Evolutionary conservation across 768 basidiomycete genomes (phyloP), one percentile per base, ranked within the genome.

Genomic region (Crepidotus variabilis): DNA sequence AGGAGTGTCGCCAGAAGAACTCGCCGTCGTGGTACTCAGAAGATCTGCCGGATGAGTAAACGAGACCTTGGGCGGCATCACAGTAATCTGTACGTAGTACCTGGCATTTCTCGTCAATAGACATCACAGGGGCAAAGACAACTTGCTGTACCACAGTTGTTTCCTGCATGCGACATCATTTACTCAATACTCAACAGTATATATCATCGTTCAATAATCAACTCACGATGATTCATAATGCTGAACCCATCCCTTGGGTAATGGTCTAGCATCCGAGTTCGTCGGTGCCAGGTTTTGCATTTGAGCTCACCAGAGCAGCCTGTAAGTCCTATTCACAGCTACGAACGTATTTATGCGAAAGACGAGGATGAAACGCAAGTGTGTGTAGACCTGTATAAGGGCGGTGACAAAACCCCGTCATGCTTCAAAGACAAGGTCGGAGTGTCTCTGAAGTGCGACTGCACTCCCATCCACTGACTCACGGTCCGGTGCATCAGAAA

Each of bases 11-110:
- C 36, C 36, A 54, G 51, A n/a, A 21, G 16, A 28, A 36, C 45
- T 28, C 28, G 28, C 4, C 10, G 21, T 24, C 16, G 56, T 45
- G 6, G 53, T 50, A 50, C 48, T 46, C 18, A 50, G 47, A 21
- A 64, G 53, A 56, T 66, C 67, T 3, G 62, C 56, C 20, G 74
- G 75, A 59, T 75, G 72, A 13, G 63, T 61, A 48, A 71, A 72
- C 11, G 72, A 68, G 22, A 74, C 64, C 33, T 69, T 69, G 6
- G 73, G 69, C 4, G 73, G 74, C 13, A 56, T 54, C 9, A 58
- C 61, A 43, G 59, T 67, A 22, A 63, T 66, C 56, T 73, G 70
- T 39, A 73, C 65, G 57, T 75, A 75, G 60, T 69, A 75, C 70
- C 70, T 71, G 34, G 10, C 21, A 4, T 16, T 20, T 10, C 35